These are phyloP conservation scores for Stenogyne calaminthoides DNA, from an alignment of 305 asterid species.

Conservation along the genomic window DNA sequence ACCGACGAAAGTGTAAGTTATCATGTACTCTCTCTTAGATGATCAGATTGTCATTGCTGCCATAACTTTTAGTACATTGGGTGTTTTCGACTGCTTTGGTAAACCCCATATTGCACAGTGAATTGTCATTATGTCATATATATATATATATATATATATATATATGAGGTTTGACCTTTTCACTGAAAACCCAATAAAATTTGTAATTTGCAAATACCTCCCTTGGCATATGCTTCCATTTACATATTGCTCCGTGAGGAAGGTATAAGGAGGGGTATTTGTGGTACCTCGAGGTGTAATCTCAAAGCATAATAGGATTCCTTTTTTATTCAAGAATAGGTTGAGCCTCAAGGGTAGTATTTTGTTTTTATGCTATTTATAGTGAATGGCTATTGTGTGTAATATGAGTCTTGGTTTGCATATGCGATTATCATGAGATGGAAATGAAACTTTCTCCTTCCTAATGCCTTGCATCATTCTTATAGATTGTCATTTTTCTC, in stretches of 20 bases:
- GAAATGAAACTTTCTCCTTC: constrained; percentile 5
- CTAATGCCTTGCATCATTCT: neutral
- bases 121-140: neutral
- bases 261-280: neutral
- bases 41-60: constrained; percentile 10
- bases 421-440: constrained; percentile 1
- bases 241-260: neutral
- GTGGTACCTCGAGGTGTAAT: neutral
- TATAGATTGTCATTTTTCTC: neutral
- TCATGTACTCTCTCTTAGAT: neutral
- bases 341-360: neutral
- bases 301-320: neutral
- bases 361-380: neutral
- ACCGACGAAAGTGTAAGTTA: constrained; percentile 80
- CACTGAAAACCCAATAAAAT: neutral
- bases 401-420: neutral
- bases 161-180: neutral
- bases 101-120: neutral
- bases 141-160: neutral
- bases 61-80: constrained; percentile 2
- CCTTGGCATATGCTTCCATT: neutral
- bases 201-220: neutral
- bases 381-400: neutral
- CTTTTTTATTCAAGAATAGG: neutral
- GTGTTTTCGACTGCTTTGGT: neutral